phyloP scores from a whole-genome alignment of 257 asterid genomes.

The Fraxinus cuspidata region DNA sequence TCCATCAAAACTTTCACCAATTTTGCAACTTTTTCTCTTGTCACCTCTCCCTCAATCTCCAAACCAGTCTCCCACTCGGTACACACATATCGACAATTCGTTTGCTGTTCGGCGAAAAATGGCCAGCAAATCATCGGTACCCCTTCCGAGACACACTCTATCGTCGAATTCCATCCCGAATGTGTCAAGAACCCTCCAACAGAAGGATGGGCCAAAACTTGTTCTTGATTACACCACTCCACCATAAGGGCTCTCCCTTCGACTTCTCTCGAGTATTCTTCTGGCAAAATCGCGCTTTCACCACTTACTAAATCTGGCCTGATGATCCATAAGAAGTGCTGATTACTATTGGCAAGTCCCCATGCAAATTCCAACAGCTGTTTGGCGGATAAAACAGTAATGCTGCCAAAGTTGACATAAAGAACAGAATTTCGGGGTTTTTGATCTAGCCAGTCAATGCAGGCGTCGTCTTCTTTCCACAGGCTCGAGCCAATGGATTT shows the following conservation, averaged over 20 bases:
- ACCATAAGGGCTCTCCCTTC: conserved; percentile 51
- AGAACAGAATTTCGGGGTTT: conserved; percentile 54
- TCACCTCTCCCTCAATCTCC: conserved; percentile 56
- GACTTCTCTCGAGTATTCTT: conserved; percentile 46
- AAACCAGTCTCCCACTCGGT: conserved; percentile 50
- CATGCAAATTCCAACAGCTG: conserved; percentile 71
- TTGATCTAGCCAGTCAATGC: conserved; percentile 52
- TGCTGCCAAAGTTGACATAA: conserved; percentile 71
- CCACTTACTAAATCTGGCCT: conserved; percentile 63
- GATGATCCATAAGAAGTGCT: conserved; percentile 57
- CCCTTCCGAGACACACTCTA: conserved; percentile 57
- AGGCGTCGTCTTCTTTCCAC: conserved; percentile 62
- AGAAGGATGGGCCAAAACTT: conserved; percentile 48
- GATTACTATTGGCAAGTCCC: conserved; percentile 59
- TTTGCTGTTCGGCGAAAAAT: conserved; percentile 71
- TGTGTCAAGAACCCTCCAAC: conserved; percentile 63
- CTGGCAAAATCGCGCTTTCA: conserved; percentile 40
- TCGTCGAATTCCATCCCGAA: conserved; percentile 69
- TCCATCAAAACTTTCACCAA: conserved; percentile 60
- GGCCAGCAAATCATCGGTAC: conserved; percentile 78
- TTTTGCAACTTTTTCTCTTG: conserved; percentile 50
- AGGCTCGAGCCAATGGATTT: conserved; percentile 46
- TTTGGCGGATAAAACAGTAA: conserved; percentile 42
- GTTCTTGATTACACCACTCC: conserved; percentile 69
- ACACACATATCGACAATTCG: conserved; percentile 54